A percentile compares a stretch with the other conserved stretches of the same genome.
phyloP scores from a whole-genome alignment of 345 rosid species.

The Lumnitzera littorea region DNA sequence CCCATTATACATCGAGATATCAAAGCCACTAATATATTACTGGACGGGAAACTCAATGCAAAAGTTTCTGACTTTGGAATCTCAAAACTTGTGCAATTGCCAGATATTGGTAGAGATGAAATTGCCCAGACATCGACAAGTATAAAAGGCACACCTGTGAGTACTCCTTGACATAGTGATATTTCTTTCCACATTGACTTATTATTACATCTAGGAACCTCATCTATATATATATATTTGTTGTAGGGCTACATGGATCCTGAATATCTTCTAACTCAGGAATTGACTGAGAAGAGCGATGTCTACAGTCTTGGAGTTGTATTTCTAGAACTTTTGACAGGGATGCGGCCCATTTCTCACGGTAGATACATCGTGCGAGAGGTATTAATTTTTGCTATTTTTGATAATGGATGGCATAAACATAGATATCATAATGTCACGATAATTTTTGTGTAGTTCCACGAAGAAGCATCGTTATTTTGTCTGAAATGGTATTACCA shows the following conservation, averaged over 20 bases:
- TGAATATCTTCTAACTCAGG: conserved; percentile 77
- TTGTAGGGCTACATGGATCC: conserved; percentile 90
- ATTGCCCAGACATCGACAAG: conserved; percentile 78
- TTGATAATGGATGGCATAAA: not conserved
- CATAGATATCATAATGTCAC: not conserved
- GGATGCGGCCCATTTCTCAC: conserved; percentile 80
- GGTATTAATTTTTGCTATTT: conserved; percentile 28
- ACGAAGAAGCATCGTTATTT: too few species aligned
- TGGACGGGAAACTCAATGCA: conserved; percentile 61
- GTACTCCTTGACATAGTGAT: conserved; percentile 7
- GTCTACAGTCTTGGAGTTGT: conserved; percentile 87
- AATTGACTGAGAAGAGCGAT: conserved; percentile 88
- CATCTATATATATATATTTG: not conserved
- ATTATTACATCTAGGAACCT: not conserved
- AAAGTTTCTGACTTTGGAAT: conserved; percentile 98
- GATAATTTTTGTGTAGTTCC: too few species aligned
- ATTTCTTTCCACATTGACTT: not conserved
- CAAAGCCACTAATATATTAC: conserved; percentile 85
- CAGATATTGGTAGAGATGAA: conserved; percentile 56
- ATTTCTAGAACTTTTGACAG: conserved; percentile 80
- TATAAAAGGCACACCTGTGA: conserved; percentile 91
- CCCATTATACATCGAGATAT: conserved; percentile 94
- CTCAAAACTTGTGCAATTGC: conserved; percentile 79
- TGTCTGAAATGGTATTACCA: too few species aligned
- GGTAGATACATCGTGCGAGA: conserved; percentile 89